Conservation (phyloP, 73 alveolate genomes). For the Paramecium biaurelia region DNA sequence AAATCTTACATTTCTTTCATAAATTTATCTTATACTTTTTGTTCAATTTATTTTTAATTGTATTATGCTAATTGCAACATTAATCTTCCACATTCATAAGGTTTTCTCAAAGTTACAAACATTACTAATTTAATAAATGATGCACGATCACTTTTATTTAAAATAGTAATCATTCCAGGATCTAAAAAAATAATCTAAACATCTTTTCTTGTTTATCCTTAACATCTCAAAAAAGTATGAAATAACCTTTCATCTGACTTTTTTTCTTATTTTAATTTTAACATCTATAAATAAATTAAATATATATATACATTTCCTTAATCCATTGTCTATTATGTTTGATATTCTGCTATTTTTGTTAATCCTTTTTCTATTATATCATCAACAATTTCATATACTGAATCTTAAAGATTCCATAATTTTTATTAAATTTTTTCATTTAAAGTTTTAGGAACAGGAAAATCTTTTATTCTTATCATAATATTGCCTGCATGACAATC, state of each 20-base stretch:
- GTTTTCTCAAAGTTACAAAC: constrained; percentile 48
- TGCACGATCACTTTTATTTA: constrained; percentile 25
- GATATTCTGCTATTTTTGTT: constrained; percentile 23
- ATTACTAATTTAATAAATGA: constrained; percentile 27
- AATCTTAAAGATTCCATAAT: neutral
- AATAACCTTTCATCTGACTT: neutral
- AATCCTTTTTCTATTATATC: neutral
- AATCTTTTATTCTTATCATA: neutral
- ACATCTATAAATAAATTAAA: neutral
- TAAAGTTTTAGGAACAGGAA: neutral
- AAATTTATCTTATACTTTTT: neutral
- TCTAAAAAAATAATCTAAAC: constrained; percentile 13
- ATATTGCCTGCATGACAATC: constrained; percentile 58
- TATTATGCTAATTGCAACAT: constrained; percentile 30
- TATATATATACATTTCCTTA: neutral
- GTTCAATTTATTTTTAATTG: neutral
- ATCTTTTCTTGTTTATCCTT: neutral
- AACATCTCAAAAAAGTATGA: neutral
- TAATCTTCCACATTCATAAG: constrained; percentile 28
- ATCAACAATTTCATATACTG: constrained; percentile 23
- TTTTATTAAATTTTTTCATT: neutral
- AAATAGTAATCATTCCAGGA: constrained; percentile 45
- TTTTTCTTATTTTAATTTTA: neutral
- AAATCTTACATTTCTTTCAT: constrained; percentile 39
- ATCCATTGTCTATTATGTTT: neutral